Percentiles rank a stretch among this genome's conserved stretches.
phyloP scores from a whole-genome alignment of 345 rosid species.

The Eucalyptus curtisii region DNA sequence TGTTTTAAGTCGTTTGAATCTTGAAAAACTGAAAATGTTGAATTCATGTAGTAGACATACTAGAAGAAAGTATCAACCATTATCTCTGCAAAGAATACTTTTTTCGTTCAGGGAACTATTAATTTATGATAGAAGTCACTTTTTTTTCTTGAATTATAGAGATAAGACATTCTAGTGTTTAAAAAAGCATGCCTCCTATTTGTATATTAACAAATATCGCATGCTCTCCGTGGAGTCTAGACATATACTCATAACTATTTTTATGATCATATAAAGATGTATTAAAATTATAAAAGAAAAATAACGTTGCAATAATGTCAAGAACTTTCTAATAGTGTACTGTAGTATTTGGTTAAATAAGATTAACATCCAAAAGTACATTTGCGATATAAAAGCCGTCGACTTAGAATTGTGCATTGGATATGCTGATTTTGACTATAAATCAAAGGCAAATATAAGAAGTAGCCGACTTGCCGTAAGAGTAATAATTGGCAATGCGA shows the following conservation, averaged over 20 bases:
- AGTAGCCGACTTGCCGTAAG: not conserved
- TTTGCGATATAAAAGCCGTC: not conserved
- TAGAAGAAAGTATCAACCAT: not conserved
- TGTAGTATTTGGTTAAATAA: not conserved
- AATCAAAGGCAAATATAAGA: not conserved
- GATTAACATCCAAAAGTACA: not conserved
- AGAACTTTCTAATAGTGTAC: not conserved
- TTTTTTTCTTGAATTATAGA: not conserved
- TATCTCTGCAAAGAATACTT: rapidly evolving
- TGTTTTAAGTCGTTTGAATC: not conserved
- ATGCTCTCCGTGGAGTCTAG: not conserved
- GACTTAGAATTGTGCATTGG: not conserved
- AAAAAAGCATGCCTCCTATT: rapidly evolving
- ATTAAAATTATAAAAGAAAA: not conserved
- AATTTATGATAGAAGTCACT: not conserved
- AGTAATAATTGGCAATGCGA: not conserved
- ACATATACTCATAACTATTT: not conserved
- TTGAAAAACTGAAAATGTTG: not conserved
- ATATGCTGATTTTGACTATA: not conserved
- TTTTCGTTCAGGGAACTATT: not conserved
- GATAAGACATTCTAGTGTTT: not conserved
- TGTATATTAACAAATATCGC: not conserved
- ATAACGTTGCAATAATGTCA: not conserved
- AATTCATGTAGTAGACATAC: not conserved
- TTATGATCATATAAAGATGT: no score